A percentile compares a stretch with the other conserved stretches of the same genome.
phyloP scores from a whole-genome alignment of 2,329 filamentous ascomycete genomes.

The Colletotrichum camelliae region DNA sequence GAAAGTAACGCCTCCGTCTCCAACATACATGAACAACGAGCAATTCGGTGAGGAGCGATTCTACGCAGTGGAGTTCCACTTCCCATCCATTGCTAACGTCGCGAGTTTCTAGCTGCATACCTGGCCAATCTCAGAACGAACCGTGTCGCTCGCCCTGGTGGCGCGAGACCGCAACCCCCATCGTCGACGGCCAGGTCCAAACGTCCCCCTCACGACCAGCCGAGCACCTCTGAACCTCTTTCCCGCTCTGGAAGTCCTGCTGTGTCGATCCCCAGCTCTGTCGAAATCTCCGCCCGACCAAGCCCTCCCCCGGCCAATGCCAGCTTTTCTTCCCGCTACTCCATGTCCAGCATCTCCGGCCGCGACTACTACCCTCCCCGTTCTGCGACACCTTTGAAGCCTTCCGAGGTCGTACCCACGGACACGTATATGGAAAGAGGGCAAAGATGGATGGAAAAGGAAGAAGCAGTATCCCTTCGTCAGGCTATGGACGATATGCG shows the following conservation, averaged over 20 bases:
- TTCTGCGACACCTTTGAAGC: slow-evolving; percentile 52
- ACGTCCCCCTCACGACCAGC: slow-evolving; percentile 33
- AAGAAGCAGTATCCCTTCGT: slow-evolving; percentile 73
- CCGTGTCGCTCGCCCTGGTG: slow-evolving; percentile 70
- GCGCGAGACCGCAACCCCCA: slow-evolving; percentile 67
- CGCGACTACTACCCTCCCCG: slow-evolving; percentile 58
- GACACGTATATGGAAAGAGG: slow-evolving; percentile 76
- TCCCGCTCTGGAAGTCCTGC: slow-evolving; percentile 2
- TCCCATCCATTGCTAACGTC: background rate
- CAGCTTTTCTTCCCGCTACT: slow-evolving; percentile 58
- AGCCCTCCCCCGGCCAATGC: slow-evolving; percentile 23
- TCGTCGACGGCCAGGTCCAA: slow-evolving; percentile 35
- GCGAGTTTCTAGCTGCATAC: slow-evolving; percentile 11
- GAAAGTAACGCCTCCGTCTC: slow-evolving; percentile 66
- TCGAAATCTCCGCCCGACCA: slow-evolving; percentile 19
- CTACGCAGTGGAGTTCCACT: background rate
- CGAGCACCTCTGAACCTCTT: slow-evolving; percentile 27
- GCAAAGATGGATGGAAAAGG: slow-evolving; percentile 80
- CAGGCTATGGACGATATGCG: slow-evolving; percentile 79
- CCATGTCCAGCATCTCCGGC: slow-evolving; percentile 46
- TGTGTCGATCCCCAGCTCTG: slow-evolving; percentile 10
- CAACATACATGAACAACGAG: slow-evolving; percentile 70
- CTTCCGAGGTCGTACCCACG: slow-evolving; percentile 67
- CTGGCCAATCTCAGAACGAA: slow-evolving; percentile 70
- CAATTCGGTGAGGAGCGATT: slow-evolving; percentile 62